A percentile compares a stretch with the other conserved stretches of the same genome.
phyloP scores from a whole-genome alignment of 352 stramenopile genomes.

The Phytophthora capsici region DNA sequence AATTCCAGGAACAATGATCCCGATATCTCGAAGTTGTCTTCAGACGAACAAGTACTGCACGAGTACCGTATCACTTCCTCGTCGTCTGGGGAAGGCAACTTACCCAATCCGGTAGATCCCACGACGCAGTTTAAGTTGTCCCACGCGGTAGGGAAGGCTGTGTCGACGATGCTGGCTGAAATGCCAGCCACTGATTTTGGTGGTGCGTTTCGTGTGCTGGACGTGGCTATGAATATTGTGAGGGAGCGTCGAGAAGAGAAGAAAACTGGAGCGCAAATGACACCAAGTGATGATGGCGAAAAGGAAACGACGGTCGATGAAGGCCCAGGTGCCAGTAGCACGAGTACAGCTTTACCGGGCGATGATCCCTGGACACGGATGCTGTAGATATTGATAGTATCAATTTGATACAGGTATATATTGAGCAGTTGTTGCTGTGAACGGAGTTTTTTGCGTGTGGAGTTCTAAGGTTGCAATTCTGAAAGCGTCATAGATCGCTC shows the following conservation, averaged over 20 bases:
- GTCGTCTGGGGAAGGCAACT: neutral
- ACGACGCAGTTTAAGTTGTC: slow-evolving; percentile 40
- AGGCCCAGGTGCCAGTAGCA: neutral
- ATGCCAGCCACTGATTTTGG: slow-evolving; percentile 30
- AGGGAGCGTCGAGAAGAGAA: slow-evolving; percentile 19
- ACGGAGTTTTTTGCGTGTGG: too few species aligned
- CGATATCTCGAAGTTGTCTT: neutral
- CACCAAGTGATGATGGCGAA: slow-evolving; percentile 11
- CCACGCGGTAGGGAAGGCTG: slow-evolving; percentile 29
- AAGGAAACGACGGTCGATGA: slow-evolving; percentile 1
- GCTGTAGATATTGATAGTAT: slow-evolving; percentile 4
- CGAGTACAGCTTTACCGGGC: neutral
- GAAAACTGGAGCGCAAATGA: neutral
- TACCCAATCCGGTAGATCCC: slow-evolving; percentile 14
- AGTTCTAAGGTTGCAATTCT: too few species aligned
- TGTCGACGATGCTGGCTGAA: slow-evolving; percentile 32
- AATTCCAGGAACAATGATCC: neutral
- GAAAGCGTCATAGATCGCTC: too few species aligned
- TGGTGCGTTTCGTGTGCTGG: slow-evolving; percentile 38
- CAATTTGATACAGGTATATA: too few species aligned
- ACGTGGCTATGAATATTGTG: slow-evolving; percentile 36
- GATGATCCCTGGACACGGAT: slow-evolving; percentile 16
- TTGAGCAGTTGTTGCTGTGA: too few species aligned
- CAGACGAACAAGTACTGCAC: slow-evolving; percentile 21
- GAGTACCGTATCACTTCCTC: slow-evolving; percentile 19